Base-by-base conservation (phyloP, 148 eudicot genomes). In the Rhododendron williamsianum region DNA sequence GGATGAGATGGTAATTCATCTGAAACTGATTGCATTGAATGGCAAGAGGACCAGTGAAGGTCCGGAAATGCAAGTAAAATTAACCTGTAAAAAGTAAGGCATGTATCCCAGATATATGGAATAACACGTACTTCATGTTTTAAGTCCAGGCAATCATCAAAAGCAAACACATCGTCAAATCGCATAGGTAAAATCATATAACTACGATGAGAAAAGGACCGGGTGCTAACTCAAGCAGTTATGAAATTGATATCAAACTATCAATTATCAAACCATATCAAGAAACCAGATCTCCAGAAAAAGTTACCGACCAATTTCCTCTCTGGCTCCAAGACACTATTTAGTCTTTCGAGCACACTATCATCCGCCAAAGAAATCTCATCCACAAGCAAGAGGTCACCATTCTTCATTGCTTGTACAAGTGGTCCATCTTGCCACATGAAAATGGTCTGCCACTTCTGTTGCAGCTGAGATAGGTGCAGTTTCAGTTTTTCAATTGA, bases 351-450 rank as follows among this genome's bases (percentile, higher is more conserved):
- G 81, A 97, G 92, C 46, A 97, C 98, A 87, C 99, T 95, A 80
- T 97, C 99, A 92, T 97, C 99, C 41, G 99, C 99, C 89, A 97
- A 92, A 81, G 99, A 97, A 81, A 97, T 95, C 87, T 97, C 99
- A 82, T 97, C 99, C 83, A 95, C 99, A 88, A 97, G 98, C 87
- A 97, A 89, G 46, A 97, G 85, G 85, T 94, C 95, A 65, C 98
- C 99, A 38, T 87, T 90, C 89, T 92, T 95, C 99, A 97, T 97
- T 87, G 99, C 98, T 87, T 93, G 88, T 86, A 97, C 95, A 76
- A 97, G 96, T 9, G 99, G 95, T 69, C 99, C 99, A 91, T 97
- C 98, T 90, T 95, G 98, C 99, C 99, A 97, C 84, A 81, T 81
- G 85, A 97, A 97, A 83, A 97, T 93, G 19, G 93, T 93, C 88